phyloP scores from a whole-genome alignment of 1,284 basidiomycete genomes.

The Tausonia pullulans region DNA sequence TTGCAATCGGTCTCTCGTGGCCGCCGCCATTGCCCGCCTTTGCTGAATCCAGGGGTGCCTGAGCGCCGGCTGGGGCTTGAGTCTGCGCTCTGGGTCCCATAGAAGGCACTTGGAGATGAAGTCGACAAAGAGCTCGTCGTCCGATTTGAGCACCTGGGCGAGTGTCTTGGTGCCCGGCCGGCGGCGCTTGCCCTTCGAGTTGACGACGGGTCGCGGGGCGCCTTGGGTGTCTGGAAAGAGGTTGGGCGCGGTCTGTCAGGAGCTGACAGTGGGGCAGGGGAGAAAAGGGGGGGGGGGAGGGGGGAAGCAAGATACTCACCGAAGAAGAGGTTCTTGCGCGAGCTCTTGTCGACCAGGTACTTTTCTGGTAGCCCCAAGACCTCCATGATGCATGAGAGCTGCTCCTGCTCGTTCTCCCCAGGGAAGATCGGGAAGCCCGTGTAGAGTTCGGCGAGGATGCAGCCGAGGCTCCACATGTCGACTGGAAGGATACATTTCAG shows the following conservation, averaged over 20 bases:
- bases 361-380: slow-evolving; percentile 91
- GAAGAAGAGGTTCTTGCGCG: slow-evolving; percentile 90
- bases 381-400: slow-evolving; percentile 99
- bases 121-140: slow-evolving; percentile 48
- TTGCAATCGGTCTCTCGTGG: neutral
- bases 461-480: slow-evolving; percentile 97
- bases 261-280: neutral
- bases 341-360: slow-evolving; percentile 86
- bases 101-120: slow-evolving; percentile 88
- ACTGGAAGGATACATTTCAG: too few species aligned
- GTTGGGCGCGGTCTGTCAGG: neutral
- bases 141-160: slow-evolving; percentile 74
- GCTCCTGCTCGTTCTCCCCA: slow-evolving; percentile 98
- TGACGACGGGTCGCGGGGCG: slow-evolving; percentile 81
- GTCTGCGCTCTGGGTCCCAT: slow-evolving; percentile 93
- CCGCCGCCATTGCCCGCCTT: neutral
- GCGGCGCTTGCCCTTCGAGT: slow-evolving; percentile 88
- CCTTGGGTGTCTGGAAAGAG: slow-evolving; percentile 68
- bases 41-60: slow-evolving; percentile 71
- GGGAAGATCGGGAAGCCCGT: slow-evolving; percentile 99
- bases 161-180: slow-evolving; percentile 84
- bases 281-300: neutral
- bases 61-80: slow-evolving; percentile 87
- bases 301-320: slow-evolving; percentile 49
- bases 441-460: slow-evolving; percentile 92